Evolutionary conservation across 2,329 filamentous ascomycete genomes (phyloP), one percentile per base, ranked within the genome.

Genomic region (Clonostachys byssicola): DNA sequence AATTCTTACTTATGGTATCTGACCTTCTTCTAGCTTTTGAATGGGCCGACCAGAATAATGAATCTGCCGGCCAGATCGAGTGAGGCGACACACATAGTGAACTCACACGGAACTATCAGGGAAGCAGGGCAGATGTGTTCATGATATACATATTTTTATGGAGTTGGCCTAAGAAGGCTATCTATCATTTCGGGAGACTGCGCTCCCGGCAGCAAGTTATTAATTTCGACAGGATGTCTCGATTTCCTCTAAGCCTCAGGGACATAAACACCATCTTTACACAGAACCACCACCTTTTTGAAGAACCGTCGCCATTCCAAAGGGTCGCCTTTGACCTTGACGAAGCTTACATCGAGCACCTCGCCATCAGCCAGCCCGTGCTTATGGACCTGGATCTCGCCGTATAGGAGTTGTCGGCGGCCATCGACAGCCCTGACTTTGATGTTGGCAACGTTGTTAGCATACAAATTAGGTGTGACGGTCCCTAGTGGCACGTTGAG

Each of bases 271-370:
- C 83, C 90, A 61, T 96, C 90, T 61, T 89, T 89, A 69, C 92
- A 95, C 50, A 92, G 74, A 52, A 95, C 75, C 33, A 89, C 89
- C n/a, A 96, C 81, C 66, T 90, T 92, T 71, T 99, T 99, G 75
- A 99, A 99, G 63, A 99, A 90, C 34, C 94, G 77, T 51, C 94
- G 81, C 94, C 95, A 99, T 71, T 97, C 92, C 44, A 99, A 70
- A 6, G 94, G 94, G 71, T 99, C 94, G 6, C 94, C 94, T 71
- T 96, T 96, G 46, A 89, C 79, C 71, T 99, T 99, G 54, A 95
- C 81, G 62, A 99, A 97, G 45, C 90, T 80, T 30, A 96, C 88
- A 64, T 96, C 92, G 20, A 92, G 77, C 34, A 92, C 67, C 51
- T 88, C 85, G 10, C 71, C 71, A 46, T 75, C 73, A 2, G 71